These are phyloP conservation scores for Collybia sordida DNA, from an alignment of 768 basidiomycete genomes.

Conservation along the genomic window DNA sequence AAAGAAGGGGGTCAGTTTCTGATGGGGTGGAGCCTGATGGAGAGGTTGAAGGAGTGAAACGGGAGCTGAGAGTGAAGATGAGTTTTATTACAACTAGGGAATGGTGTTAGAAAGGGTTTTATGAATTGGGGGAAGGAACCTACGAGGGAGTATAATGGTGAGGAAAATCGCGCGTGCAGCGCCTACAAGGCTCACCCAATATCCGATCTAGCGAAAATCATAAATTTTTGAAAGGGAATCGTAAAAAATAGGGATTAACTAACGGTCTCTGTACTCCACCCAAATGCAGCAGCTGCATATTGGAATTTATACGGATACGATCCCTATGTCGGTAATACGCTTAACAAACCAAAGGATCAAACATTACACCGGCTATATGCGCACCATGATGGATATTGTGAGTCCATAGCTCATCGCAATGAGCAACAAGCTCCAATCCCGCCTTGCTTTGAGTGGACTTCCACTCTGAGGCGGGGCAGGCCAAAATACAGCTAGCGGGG, in stretches of 20 bases:
- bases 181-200: conserved; percentile 61
- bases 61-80: conserved; percentile 28
- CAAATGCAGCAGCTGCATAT: conserved; percentile 59
- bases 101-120: conserved; percentile 1
- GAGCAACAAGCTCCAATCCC: conserved; percentile 68
- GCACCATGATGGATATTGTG: conserved; percentile 46
- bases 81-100: conserved; percentile 25
- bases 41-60: conserved; percentile 42
- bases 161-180: conserved; percentile 54
- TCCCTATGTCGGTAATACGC: conserved; percentile 37
- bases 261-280: conserved; percentile 68
- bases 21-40: conserved; percentile 14
- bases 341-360: neutral
- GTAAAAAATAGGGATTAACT: conserved; percentile 12
- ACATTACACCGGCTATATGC: conserved; percentile 5
- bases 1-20: conserved; percentile 31
- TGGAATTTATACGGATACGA: conserved; percentile 60
- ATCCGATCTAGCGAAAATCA: conserved; percentile 51
- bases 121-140: conserved; percentile 13
- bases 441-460: conserved; percentile 40
- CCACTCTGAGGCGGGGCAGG: conserved; percentile 32
- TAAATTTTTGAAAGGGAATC: no score
- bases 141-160: conserved; percentile 60
- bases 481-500: conserved; percentile 66
- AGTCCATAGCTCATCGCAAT: conserved; percentile 54